phyloP scores from a whole-genome alignment of 176 grass and related monocot genomes.

The Raddia distichophylla region DNA sequence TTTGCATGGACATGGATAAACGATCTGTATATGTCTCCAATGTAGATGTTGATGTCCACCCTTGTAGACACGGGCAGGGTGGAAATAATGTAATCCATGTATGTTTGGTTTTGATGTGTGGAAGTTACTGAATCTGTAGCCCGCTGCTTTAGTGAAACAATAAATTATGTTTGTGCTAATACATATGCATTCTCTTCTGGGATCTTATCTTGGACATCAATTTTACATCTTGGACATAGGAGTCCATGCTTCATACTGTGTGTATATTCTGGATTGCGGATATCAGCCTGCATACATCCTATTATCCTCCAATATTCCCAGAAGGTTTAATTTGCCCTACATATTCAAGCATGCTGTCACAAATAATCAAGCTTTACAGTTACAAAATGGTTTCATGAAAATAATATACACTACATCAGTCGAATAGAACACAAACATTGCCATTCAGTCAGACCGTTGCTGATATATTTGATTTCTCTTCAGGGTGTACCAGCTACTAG shows the following conservation, averaged over 20 bases:
- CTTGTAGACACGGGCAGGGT: background rate
- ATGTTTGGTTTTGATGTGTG: background rate
- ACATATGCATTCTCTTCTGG: background rate
- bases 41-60: background rate
- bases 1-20: background rate
- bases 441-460: background rate
- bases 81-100: background rate
- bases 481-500: conserved; percentile 94
- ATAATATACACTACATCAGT: background rate
- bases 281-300: background rate
- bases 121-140: background rate
- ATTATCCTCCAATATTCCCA: background rate
- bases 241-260: conserved; percentile 1
- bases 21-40: background rate
- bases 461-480: conserved; percentile 26
- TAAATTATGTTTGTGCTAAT: background rate
- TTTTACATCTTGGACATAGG: background rate
- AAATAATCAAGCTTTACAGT: background rate
- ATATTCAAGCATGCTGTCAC: background rate
- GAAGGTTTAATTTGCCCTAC: background rate
- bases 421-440: background rate
- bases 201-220: background rate
- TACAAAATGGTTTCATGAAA: background rate
- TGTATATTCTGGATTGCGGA: background rate
- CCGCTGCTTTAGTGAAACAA: background rate